Evolutionary conservation across 2,329 filamentous ascomycete genomes (phyloP), one percentile per base, ranked within the genome.

Genomic region (Metarhizium brunneum): DNA sequence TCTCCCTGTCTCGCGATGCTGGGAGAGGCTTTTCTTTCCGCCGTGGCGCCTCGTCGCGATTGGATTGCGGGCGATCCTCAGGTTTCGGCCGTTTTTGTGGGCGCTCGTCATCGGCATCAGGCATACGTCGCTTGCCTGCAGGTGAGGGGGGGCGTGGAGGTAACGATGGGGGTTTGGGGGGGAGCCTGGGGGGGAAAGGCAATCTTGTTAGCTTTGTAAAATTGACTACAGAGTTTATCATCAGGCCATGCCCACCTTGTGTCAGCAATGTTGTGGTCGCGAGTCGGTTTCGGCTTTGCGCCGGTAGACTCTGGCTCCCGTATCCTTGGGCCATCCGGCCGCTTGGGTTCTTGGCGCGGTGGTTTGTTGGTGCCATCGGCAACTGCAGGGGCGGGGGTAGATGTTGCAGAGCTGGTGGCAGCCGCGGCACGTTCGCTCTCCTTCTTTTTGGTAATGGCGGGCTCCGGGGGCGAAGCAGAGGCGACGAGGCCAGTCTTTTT

Each of bases 11-110:
- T 13, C 54, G 53, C 29, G 50, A 51, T n/a, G 50, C 6, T 1
- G 47, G 20, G 6, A 7, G 47, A 5, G 14, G 32, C 47, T 51
- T 56, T 16, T 73, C 70, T 57, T 66, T 68, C 58, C 64, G 66
- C 43, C 65, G 66, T 20, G 59, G 62, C 35, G 60, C 61, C 25
- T 72, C 71, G 50, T 73, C 70, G 59, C 69, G 67, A 10, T 53
- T 53, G 50, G 64, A 61, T 59, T 65, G 66, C 53, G 62, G 60
- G 53, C 67, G 63, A 13, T 64, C 56, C 29, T 79, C 77, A 20
- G 73, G 65, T 56, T 70, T 76, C 29, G 67, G 64, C 55, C 78
- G 74, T 65, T 82, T 83, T 54, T 69, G 69, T 2, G 73, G 69
- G 54, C 77, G 73, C 36, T 72, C 70, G 30, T 77, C 76, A 20